Evolutionary conservation across 2,329 filamentous ascomycete genomes (phyloP).

Genomic region (Clarireedia paspali): DNA sequence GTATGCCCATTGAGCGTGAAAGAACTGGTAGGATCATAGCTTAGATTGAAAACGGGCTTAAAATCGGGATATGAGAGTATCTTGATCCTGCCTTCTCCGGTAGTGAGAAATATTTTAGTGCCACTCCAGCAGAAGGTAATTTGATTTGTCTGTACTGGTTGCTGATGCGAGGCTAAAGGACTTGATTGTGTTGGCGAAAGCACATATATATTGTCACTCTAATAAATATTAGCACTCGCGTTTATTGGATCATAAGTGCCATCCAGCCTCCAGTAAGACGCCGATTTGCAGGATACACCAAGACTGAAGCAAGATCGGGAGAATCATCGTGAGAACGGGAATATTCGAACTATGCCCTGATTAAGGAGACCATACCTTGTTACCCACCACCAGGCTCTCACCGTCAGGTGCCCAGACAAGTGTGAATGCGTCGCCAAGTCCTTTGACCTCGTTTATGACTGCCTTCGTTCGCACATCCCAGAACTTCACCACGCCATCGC

Average conservation of each 20-base stretch:
- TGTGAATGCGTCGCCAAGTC: constrained; percentile 59
- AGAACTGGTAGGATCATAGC: constrained; percentile 37
- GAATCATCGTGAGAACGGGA: not conserved
- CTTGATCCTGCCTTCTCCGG: constrained; percentile 61
- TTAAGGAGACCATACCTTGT: constrained; percentile 50
- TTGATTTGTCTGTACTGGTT: constrained; percentile 61
- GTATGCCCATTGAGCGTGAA: constrained; percentile 66
- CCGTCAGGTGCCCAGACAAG: constrained; percentile 70
- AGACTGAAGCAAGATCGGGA: not conserved
- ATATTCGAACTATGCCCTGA: not conserved
- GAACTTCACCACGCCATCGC: constrained; percentile 66
- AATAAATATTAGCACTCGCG: constrained; percentile 1
- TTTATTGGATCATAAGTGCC: not conserved
- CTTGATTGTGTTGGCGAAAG: constrained; percentile 52
- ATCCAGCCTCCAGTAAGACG: too few relatives aligned
- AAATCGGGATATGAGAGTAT: constrained; percentile 62
- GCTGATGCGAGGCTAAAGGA: constrained; percentile 50
- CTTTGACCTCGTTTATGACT: constrained; percentile 61
- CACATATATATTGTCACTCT: constrained; percentile 56
- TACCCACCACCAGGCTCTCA: constrained; percentile 61
- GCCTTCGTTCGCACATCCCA: constrained; percentile 73
- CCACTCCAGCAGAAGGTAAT: constrained; percentile 69
- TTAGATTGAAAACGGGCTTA: constrained; percentile 44
- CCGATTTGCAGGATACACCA: too few relatives aligned
- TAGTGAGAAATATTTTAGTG: constrained; percentile 62